phyloP scores from a whole-genome alignment of 2,329 filamentous ascomycete genomes.

The Periconia macrospinosa region DNA sequence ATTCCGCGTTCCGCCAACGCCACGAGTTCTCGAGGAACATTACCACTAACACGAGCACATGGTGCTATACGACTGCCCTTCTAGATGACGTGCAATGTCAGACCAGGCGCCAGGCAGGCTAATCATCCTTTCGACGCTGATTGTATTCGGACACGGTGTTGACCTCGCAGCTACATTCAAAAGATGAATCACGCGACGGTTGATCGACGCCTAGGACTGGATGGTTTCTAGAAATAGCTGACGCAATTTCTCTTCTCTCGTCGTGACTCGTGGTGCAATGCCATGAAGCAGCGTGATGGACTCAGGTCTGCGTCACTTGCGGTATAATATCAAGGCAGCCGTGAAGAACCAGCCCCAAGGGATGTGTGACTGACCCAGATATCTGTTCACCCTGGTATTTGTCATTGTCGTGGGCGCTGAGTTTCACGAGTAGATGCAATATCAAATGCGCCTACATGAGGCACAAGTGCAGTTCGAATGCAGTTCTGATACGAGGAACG shows the following conservation, averaged over 20 bases:
- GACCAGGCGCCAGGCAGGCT: neutral
- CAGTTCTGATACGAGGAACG: too few relatives aligned
- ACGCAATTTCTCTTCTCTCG: too few relatives aligned
- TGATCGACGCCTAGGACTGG: too few relatives aligned
- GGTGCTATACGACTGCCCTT: neutral
- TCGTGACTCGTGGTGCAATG: neutral
- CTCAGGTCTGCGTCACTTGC: neutral
- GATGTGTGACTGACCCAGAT: neutral
- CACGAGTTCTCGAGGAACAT: neutral
- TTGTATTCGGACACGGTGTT: too few relatives aligned
- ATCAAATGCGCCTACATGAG: neutral
- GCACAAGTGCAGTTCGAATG: neutral
- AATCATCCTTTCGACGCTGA: too few relatives aligned
- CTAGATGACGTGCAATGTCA: neutral
- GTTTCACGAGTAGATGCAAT: neutral
- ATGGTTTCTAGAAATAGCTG: neutral
- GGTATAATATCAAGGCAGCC: too few relatives aligned
- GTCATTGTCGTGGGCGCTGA: neutral
- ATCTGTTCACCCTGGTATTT: neutral
- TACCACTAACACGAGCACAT: neutral
- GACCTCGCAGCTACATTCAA: too few relatives aligned
- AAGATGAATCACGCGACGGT: too few relatives aligned
- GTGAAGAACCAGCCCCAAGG: too few relatives aligned
- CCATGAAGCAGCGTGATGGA: neutral
- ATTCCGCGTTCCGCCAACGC: neutral